phyloP scores from a whole-genome alignment of 108 stramenopile genomes.

The Craspedostauros australis region DNA sequence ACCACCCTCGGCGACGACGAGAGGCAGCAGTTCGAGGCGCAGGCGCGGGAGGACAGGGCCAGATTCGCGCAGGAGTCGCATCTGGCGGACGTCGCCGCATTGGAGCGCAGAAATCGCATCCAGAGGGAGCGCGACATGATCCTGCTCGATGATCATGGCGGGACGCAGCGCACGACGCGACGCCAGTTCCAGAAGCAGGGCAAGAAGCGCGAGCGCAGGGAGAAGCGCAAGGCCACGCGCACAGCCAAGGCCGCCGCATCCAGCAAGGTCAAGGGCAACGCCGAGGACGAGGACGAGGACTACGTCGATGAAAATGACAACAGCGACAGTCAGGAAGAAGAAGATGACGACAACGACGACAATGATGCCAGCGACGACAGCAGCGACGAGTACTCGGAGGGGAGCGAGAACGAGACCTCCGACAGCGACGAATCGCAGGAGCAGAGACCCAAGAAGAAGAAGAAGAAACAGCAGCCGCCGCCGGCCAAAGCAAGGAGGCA shows the following conservation, averaged over 20 bases:
- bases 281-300: conserved; percentile 10
- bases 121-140: conserved; percentile 45
- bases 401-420: conserved; percentile 33
- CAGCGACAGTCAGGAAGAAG: conserved; percentile 1
- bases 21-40: conserved; percentile 37
- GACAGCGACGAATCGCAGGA: conserved; percentile 29
- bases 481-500: conserved; percentile 6
- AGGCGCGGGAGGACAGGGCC: conserved; percentile 44
- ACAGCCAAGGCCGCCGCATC: too few species aligned
- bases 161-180: conserved; percentile 31
- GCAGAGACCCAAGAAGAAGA: conserved; percentile 27
- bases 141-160: conserved; percentile 49
- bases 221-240: conserved; percentile 36
- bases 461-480: conserved; percentile 14
- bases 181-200: conserved; percentile 33
- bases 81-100: conserved; percentile 58
- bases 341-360: conserved; percentile 15
- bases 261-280: conserved; percentile 3
- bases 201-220: conserved; percentile 29
- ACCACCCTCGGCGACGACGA: conserved; percentile 30
- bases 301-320: too few species aligned
- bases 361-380: conserved; percentile 28
- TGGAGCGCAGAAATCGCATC: conserved; percentile 46
- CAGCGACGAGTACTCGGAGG: conserved; percentile 37
- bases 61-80: conserved; percentile 70